Percentiles rank a stretch among this genome's conserved stretches.
Evolutionary conservation across 2,329 filamentous ascomycete genomes (phyloP).

Genomic region (Knoxdaviesia proteae): DNA sequence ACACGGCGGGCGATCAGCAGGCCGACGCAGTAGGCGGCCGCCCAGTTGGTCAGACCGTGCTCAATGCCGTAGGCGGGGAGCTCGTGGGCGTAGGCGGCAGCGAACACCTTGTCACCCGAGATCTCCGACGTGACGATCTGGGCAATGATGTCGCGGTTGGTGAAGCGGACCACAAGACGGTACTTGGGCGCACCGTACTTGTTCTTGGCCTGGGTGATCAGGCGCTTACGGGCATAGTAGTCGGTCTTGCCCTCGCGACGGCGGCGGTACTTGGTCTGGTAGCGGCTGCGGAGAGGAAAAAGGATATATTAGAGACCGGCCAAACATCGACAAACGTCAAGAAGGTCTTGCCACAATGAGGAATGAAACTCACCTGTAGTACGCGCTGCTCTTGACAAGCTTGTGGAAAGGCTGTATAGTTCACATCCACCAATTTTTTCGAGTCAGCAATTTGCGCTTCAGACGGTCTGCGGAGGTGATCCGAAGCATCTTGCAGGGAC

Average conservation of each 20-base stretch:
- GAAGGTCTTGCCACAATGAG: not conserved
- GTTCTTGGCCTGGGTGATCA: slow-evolving; percentile 99
- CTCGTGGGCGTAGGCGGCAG: slow-evolving; percentile 87
- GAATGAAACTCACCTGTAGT: slow-evolving; percentile 64
- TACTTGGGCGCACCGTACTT: slow-evolving; percentile 99
- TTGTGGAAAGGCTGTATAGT: slow-evolving; percentile 63
- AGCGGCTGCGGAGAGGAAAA: slow-evolving; percentile 43
- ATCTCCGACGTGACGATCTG: slow-evolving; percentile 96
- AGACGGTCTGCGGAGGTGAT: slow-evolving; percentile 28
- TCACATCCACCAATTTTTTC: slow-evolving; percentile 24
- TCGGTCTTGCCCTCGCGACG: slow-evolving; percentile 94
- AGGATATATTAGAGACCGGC: slow-evolving; percentile 10
- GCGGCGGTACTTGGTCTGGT: slow-evolving; percentile 99
- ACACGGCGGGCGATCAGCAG: slow-evolving; percentile 92
- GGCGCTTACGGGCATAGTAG: slow-evolving; percentile 98
- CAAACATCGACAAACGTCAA: not conserved
- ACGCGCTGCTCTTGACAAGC: slow-evolving; percentile 90
- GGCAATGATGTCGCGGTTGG: slow-evolving; percentile 97
- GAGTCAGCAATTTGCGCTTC: slow-evolving; percentile 99
- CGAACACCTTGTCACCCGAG: slow-evolving; percentile 92
- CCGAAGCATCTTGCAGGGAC: slow-evolving; percentile 99
- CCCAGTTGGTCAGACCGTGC: slow-evolving; percentile 99
- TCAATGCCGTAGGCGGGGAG: slow-evolving; percentile 92
- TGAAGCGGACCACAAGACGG: slow-evolving; percentile 97
- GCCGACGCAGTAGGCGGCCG: slow-evolving; percentile 89